A percentile compares a stretch with the other conserved stretches of the same genome.
phyloP scores from a whole-genome alignment of 2,329 filamentous ascomycete species.

The Xylaria multiplex region DNA sequence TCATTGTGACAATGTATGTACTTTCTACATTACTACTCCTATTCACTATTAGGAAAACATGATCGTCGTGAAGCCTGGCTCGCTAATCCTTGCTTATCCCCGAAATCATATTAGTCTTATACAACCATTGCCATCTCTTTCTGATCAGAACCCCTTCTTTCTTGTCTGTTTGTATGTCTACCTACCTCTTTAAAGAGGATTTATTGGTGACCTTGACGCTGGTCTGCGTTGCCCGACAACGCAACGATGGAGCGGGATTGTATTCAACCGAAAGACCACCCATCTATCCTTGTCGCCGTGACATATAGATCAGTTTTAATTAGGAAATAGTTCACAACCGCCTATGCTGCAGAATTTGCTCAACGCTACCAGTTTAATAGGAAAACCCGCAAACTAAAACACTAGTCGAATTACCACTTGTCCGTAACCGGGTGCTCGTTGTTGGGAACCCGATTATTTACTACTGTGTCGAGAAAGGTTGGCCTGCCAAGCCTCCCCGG shows the following conservation, averaged over 20 bases:
- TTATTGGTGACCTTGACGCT: conserved; percentile 11
- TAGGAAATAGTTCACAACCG: conserved; percentile 28
- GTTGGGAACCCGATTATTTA: not conserved
- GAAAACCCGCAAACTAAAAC: conserved; percentile 13
- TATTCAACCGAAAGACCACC: conserved; percentile 41
- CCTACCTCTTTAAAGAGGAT: conserved; percentile 15
- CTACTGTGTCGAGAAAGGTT: not conserved
- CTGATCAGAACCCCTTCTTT: not conserved
- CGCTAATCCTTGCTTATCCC: conserved; percentile 41
- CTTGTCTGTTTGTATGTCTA: conserved; percentile 31
- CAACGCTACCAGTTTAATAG: conserved; percentile 1
- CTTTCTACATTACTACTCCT: conserved; percentile 46
- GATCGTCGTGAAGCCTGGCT: conserved; percentile 43
- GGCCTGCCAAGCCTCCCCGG: conserved; percentile 18
- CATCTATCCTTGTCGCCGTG: conserved; percentile 32
- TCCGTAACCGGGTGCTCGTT: not conserved
- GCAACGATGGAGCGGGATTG: conserved; percentile 21
- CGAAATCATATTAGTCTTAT: conserved; percentile 43
- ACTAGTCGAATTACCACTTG: conserved; percentile 3
- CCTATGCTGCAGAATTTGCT: conserved; percentile 12
- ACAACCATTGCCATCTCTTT: conserved; percentile 31
- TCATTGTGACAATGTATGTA: conserved; percentile 19
- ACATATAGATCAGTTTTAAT: conserved; percentile 31
- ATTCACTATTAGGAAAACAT: conserved; percentile 46
- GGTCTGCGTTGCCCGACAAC: conserved; percentile 15